Evolutionary conservation across 768 basidiomycete species (phyloP), one percentile per base, ranked within the genome.

Genomic region (Podaxis carcinomalis): DNA sequence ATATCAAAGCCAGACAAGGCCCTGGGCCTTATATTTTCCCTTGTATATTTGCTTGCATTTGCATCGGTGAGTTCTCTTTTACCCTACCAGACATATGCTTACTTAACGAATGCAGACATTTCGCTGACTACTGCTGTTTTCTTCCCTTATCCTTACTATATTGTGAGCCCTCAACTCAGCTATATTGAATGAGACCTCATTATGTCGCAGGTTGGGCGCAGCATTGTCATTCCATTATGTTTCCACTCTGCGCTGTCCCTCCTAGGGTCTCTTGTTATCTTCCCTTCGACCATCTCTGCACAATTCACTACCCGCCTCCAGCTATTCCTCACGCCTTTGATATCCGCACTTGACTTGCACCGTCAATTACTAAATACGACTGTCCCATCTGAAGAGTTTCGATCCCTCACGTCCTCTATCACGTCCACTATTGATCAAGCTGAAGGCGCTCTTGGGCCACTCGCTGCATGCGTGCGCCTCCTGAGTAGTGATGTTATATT

Each of bases 71-170:
- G 77, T 63, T 19, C 16, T 36, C 9, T 32, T 1, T 16, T n/a
- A 42, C n/a, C 19, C 5, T 36, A 9, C n/a, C 14, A 13, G 19
- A 19, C 35, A 16, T 9, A 6, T 5, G 5, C 47, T 54, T 36
- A 56, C 28, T 16, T 7, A 13, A 32, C 11, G 54, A 16, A 59
- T 23, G 62, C 44, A 87, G 89, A 89, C 65, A 85, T 88, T 16
- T 72, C 74, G 14, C 66, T 89, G 16, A 85, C 83, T 0, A 84
- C 83, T 0, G 81, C 83, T 0, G 80, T 71, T 11, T 71, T 92
- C 6, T 86, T 81, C 66, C 90, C 90, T 0, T 90, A 77, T 64
- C 83, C 89, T 1, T 82, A 80, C 67, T 92, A 91, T 69, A 64
- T 55, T 57, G 79, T 79, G 56, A 62, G 78, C 67, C 1, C 1